A percentile compares a stretch with the other conserved stretches of the same genome.
Evolutionary conservation across 2,329 filamentous ascomycete species (phyloP).

Genomic region (Hypoxylon sp.): DNA sequence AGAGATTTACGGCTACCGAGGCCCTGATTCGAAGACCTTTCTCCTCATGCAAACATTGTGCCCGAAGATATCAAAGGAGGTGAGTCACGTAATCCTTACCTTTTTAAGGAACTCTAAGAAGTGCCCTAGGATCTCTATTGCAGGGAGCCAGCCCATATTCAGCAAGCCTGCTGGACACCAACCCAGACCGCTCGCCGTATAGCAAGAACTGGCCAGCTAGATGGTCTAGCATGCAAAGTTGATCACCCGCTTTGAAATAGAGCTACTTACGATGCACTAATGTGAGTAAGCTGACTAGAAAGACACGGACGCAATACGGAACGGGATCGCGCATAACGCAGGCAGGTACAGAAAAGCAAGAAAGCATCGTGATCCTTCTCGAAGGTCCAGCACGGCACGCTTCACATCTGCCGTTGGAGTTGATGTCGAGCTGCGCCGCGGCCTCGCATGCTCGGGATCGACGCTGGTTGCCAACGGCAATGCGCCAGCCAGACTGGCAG

Average conservation of each 20-base stretch:
- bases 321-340: slow-evolving; percentile 6
- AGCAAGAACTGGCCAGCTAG: background rate
- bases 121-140: background rate
- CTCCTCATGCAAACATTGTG: background rate
- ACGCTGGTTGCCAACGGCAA: background rate
- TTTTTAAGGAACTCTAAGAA: background rate
- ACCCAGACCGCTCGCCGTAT: background rate
- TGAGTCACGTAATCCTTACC: background rate
- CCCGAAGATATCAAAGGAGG: background rate
- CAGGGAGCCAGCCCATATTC: background rate
- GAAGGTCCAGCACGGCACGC: background rate
- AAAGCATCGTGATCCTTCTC: background rate
- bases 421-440: slow-evolving; percentile 1
- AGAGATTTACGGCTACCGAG: background rate
- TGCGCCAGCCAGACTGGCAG: background rate
- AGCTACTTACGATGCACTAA: slow-evolving; percentile 7
- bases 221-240: slow-evolving; percentile 2
- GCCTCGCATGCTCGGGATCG: background rate
- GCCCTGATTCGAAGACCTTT: background rate
- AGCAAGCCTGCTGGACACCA: background rate
- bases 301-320: background rate
- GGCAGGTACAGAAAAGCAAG: slow-evolving; percentile 3
- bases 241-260: slow-evolving; percentile 4
- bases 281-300: slow-evolving; percentile 32
- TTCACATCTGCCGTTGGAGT: background rate